phyloP scores from a whole-genome alignment of 768 basidiomycete genomes.

The Heimioporus sp. region DNA sequence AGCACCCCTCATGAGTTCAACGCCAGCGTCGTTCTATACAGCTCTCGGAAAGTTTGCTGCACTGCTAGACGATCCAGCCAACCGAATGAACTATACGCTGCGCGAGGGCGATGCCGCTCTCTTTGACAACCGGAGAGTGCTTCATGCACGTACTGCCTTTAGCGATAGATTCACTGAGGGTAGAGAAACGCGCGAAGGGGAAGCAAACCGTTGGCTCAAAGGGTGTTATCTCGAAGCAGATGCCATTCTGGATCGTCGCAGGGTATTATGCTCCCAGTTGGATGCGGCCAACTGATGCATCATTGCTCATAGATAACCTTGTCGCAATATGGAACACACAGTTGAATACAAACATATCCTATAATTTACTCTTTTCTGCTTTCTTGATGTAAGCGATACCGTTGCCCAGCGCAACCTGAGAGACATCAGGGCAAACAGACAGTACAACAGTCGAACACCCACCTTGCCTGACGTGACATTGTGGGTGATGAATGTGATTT shows the following conservation, averaged over 20 bases:
- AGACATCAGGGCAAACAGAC: neutral
- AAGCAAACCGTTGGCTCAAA: conserved; percentile 82
- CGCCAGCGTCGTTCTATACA: conserved; percentile 55
- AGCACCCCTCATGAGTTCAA: conserved; percentile 59
- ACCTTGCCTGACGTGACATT: conserved; percentile 61
- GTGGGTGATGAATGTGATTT: conserved; percentile 63
- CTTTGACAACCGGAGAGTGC: conserved; percentile 88
- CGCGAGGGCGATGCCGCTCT: conserved; percentile 82
- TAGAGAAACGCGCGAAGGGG: conserved; percentile 38
- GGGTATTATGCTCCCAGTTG: conserved; percentile 43
- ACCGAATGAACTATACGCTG: conserved; percentile 62
- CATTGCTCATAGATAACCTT: neutral
- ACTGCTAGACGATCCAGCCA: conserved; percentile 50
- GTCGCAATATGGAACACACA: neutral
- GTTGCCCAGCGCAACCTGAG: conserved; percentile 51
- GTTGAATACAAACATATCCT: neutral
- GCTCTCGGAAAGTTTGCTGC: conserved; percentile 63
- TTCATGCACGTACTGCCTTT: conserved; percentile 88
- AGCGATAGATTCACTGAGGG: conserved; percentile 31
- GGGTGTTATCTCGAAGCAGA: conserved; percentile 81
- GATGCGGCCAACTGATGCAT: conserved; percentile 1
- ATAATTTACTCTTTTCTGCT: conserved; percentile 44
- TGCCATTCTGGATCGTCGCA: conserved; percentile 48
- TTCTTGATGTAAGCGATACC: conserved; percentile 67
- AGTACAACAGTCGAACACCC: conserved; percentile 3